Conservation (phyloP, 305 asterid species). For the Coffea humblotiana region DNA sequence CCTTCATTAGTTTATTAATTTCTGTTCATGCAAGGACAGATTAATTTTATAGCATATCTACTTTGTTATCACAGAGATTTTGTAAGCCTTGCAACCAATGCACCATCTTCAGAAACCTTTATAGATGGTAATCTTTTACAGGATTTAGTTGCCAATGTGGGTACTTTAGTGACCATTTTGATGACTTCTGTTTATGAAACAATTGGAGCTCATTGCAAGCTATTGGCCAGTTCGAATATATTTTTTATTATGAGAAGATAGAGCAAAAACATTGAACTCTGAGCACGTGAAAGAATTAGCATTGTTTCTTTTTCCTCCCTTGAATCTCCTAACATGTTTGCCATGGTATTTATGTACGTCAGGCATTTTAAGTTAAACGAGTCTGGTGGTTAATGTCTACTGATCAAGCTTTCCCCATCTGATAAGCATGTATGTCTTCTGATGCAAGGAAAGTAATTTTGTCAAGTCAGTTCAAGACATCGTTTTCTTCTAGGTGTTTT, state of each 20-base stretch:
- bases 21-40: not conserved
- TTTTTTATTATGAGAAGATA: not conserved
- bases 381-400: not conserved
- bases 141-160: not conserved
- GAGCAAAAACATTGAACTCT: not conserved
- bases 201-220: not conserved
- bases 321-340: not conserved
- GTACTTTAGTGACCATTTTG: not conserved
- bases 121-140: no score
- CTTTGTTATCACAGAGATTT: not conserved
- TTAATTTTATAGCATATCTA: not conserved
- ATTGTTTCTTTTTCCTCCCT: no score
- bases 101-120: not conserved
- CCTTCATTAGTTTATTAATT: not conserved
- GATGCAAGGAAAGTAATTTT: not conserved
- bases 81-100: not conserved
- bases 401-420: not conserved
- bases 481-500: constrained; percentile 2
- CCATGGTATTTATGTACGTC: not conserved
- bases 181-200: no score
- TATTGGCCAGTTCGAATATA: no score
- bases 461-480: not conserved
- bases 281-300: not conserved
- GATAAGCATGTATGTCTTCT: not conserved
- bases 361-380: not conserved